Evolutionary conservation across 805 yeast species (phyloP), one percentile per base, ranked within the genome.

Genomic region (Kregervanrija delftensis): DNA sequence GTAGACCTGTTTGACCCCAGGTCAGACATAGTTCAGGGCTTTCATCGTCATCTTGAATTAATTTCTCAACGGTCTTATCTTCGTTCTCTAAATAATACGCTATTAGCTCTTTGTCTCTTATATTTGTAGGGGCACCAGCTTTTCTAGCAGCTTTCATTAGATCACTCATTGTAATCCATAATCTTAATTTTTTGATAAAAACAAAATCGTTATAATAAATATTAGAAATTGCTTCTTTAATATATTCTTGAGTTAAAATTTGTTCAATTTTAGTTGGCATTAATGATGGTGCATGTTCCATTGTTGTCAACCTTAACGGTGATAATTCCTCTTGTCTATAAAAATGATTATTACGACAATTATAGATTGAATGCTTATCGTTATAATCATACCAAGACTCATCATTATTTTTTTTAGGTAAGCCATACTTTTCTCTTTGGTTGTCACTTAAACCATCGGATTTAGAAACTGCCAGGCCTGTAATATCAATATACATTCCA

Each of bases 401-500:
- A 6, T 17, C 11, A 8, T 22, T 12, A 17, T 35, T 22, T 11
- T 30, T 40, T 9, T n/a, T 16, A 8, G 30, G 11, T 11, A 44
- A 30, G 13, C 36, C 11, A 4, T 17, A 41, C 28, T 15, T 34
- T 30, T 37, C 30, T 2, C 35, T 33, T 30, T 17, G 11, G 3
- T 32, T 36, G 6, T 16, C 28, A 14, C 36, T 32, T 14, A 33
- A 33, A 30, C 11, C 17, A n/a, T 37, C 38, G 3, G 30, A 13
- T 16, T 16, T 17, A 11, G 79, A 68, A 13, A 75, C 56, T 3
- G 83, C 71, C 46, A 81, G 62, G 0, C 79, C 89, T 0, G 91
- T 84, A 30, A 83, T 79, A 59, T 83, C 91, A 44, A 83, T 79
- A 55, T 78, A 83, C 43, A 80, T 60, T 0, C 90, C 91, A 11